phyloP scores from a whole-genome alignment of 2,329 filamentous ascomycete genomes.

The Sclerotinia nivalis region DNA sequence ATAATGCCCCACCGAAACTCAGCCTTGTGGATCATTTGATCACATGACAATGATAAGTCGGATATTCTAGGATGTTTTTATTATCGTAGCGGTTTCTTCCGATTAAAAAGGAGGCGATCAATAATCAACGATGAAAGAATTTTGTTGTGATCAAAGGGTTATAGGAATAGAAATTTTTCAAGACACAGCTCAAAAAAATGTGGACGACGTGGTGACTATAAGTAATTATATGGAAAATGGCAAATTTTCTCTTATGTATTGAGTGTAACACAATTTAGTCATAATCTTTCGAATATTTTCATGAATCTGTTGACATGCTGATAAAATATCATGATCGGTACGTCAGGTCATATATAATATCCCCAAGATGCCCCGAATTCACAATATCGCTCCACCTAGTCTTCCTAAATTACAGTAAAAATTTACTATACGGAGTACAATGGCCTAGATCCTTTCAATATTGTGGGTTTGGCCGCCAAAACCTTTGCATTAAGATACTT shows the following conservation, averaged over 20 bases:
- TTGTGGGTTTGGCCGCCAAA: constrained; percentile 30
- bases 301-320: neutral
- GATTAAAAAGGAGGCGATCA: neutral
- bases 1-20: neutral
- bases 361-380: neutral
- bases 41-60: neutral
- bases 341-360: neutral
- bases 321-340: neutral
- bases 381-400: neutral
- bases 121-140: neutral
- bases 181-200: neutral
- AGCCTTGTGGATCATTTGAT: constrained; percentile 19
- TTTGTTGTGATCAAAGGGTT: neutral
- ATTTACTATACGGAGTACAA: neutral
- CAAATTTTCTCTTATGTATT: neutral
- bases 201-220: neutral
- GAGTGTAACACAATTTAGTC: neutral
- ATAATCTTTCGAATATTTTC: neutral
- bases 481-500: constrained; percentile 17
- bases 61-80: neutral
- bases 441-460: constrained; percentile 24
- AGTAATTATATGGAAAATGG: neutral
- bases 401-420: neutral
- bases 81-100: constrained; percentile 13
- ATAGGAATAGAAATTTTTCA: neutral